Conservation (phyloP, 2,329 filamentous ascomycete species). For the Paecilomyces fulvus region DNA sequence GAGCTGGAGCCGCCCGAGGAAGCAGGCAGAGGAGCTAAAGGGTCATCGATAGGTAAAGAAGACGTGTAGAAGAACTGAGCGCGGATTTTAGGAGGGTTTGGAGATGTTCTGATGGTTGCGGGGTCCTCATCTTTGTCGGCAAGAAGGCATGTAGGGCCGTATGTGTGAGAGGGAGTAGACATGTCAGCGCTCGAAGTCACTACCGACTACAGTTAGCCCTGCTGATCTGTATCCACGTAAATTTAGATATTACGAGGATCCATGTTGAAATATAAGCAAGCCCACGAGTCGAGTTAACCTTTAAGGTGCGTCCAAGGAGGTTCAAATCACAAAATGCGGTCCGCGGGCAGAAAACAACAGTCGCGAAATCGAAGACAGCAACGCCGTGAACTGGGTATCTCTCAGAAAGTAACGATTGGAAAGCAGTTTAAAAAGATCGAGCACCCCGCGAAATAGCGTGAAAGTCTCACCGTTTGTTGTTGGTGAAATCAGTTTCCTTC, state of each 20-base stretch:
- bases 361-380: background rate
- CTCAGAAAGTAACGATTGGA: background rate
- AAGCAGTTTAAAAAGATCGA: background rate
- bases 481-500: background rate
- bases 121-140: slow-evolving; percentile 27
- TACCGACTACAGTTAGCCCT: background rate
- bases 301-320: background rate
- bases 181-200: slow-evolving; percentile 15
- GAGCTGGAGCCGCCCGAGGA: slow-evolving; percentile 41
- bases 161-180: slow-evolving; percentile 47
- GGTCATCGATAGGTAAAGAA: slow-evolving; percentile 75
- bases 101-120: slow-evolving; percentile 24
- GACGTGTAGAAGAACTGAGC: slow-evolving; percentile 83
- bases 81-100: slow-evolving; percentile 49
- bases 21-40: slow-evolving; percentile 59
- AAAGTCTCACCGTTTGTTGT: background rate
- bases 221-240: background rate
- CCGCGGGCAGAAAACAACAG: background rate
- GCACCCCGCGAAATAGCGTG: background rate
- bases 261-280: background rate
- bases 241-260: background rate
- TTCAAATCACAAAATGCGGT: background rate
- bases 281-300: background rate
- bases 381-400: background rate
- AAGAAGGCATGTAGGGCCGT: slow-evolving; percentile 50